Base-by-base conservation (phyloP, 352 stramenopile species). In the Phytopythium chamaehyphon region DNA sequence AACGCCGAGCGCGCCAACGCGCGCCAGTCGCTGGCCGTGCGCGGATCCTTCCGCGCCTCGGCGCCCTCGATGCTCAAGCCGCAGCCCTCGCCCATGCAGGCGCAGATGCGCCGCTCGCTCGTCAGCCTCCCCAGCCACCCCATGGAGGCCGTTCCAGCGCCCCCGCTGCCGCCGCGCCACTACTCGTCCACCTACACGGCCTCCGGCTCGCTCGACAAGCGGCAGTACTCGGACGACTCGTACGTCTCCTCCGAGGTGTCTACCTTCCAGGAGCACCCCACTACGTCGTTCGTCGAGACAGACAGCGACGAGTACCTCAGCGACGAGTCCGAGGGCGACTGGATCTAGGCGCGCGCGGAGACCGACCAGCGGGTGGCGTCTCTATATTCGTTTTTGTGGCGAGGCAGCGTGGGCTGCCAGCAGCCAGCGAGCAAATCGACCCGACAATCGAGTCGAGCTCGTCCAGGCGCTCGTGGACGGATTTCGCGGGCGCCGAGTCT, bases 261-360 rank as follows among this genome's bases (percentile, higher is more conserved):
- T 43, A 64, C 66, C 9, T 51, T 59, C 53, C 50, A 45, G 22
- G 54, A 74, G 45, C 52, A 39, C 51, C 24, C 2, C 51, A 22
- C 33, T 22, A 46, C 71, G 26, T 73, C 64, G 19, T 68, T 66
- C 52, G 70, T 80, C 39, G 71, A 71, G 42, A 69, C 60, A 18
- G 57, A 83, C 46, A 88, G 78, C 44, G 66, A 83, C 44, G 74
- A 83, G 44, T 69, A 71, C 54, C 65, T 69, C 23, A 86, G 70
- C 45, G 75, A 85, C 49, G 76, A 89, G 38, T 87, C 73, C 33
- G 81, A 92, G 56, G 79, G 77, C 40, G 81, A 92, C 62, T 88
- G 74, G 76, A 86, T 88, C 62, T 88, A 85, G 39, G 43, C 21
- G 14, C 16, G 19, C 33, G 40, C 9, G 37, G 28, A 33, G 28